These are phyloP conservation scores for Gardenia jasminoides DNA, from an alignment of 257 asterid species.

Conservation along the genomic window DNA sequence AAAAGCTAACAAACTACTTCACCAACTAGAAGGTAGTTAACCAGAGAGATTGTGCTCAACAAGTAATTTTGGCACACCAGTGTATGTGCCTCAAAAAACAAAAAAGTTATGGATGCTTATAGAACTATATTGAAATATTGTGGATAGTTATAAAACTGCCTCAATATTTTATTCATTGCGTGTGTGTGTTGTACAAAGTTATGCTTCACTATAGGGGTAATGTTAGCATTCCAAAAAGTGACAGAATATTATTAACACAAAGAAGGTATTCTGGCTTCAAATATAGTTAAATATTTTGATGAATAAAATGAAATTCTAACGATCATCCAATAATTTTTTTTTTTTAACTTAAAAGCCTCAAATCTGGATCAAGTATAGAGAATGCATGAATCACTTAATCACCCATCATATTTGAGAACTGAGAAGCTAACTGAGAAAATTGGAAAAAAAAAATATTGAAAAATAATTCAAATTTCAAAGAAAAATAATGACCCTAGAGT, in stretches of 20 bases:
- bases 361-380: neutral
- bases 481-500: constrained; percentile 1
- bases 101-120: too few species aligned
- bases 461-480: neutral
- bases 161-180: too few species aligned
- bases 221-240: too few species aligned
- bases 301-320: neutral
- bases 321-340: neutral
- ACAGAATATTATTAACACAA: too few species aligned
- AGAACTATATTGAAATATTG: too few species aligned
- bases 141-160: too few species aligned
- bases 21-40: neutral
- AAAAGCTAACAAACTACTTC: too few species aligned
- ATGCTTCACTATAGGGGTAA: too few species aligned
- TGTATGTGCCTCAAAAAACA: too few species aligned
- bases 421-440: neutral
- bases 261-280: too few species aligned
- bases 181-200: too few species aligned
- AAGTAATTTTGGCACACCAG: too few species aligned
- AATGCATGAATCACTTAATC: neutral
- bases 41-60: neutral
- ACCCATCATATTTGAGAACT: neutral
- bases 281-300: neutral
- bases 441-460: neutral
- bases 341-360: neutral